Evolutionary conservation across 1,284 basidiomycete genomes (phyloP).

Genomic region (Rhodotorula sp.): DNA sequence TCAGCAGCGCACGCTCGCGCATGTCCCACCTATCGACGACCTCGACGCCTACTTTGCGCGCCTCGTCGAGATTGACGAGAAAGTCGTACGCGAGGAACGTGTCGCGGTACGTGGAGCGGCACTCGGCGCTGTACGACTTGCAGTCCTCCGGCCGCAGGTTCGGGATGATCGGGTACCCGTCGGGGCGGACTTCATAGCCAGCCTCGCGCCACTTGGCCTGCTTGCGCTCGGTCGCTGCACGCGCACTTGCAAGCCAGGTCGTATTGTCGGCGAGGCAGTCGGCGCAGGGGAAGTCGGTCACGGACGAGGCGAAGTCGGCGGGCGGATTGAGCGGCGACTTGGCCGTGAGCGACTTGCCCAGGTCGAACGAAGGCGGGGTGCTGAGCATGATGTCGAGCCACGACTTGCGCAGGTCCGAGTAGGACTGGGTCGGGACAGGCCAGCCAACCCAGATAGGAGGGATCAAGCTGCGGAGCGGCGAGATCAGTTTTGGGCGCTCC

Average conservation of each 20-base stretch:
- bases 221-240: neutral
- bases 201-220: conserved; percentile 2
- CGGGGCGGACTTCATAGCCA: conserved; percentile 29
- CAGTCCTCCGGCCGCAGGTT: conserved; percentile 23
- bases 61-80: conserved; percentile 28
- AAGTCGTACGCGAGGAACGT: conserved; percentile 42
- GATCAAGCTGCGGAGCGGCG: conserved; percentile 2
- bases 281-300: conserved; percentile 11
- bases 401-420: conserved; percentile 24
- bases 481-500: neutral
- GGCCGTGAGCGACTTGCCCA: neutral
- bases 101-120: conserved; percentile 37
- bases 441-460: conserved; percentile 41
- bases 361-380: conserved; percentile 24
- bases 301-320: conserved; percentile 10
- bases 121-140: conserved; percentile 33
- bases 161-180: conserved; percentile 35
- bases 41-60: conserved; percentile 7
- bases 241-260: neutral
- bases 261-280: conserved; percentile 23
- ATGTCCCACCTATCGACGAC: conserved; percentile 40
- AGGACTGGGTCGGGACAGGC: conserved; percentile 31
- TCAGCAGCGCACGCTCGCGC: conserved; percentile 30
- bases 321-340: conserved; percentile 18
- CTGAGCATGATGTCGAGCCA: conserved; percentile 32